Base-by-base conservation (phyloP, 179 eudicot genomes). In the Nepenthes alata region DNA sequence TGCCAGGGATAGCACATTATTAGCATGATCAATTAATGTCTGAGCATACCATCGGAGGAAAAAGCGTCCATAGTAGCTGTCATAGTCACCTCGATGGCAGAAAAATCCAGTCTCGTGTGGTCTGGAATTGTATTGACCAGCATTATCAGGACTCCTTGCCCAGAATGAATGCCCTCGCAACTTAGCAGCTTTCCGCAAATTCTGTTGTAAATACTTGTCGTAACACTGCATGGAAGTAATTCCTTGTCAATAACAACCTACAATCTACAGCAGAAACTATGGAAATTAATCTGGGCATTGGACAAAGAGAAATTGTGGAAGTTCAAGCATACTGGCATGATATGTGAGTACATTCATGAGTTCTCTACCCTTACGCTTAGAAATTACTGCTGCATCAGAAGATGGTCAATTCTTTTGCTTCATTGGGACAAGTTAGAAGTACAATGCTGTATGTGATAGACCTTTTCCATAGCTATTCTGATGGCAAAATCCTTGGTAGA, bases 1-100 rank as follows among this genome's bases (percentile, higher is more conserved):
- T 62, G 89, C 94, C 11, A 79, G 69, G 10, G 85, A 74, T 48
- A 86, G 67, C 53, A 86, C 81, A 65, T 74, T 75, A 62, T 84
- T 81, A 13, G 83, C 83, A 69, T 86, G 94, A 57, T 78, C 77
- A 65, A 84, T 67, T 67, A 81, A 67, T 50, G 68, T 67, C 71
- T 80, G 80, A 49, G 82, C 52, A 67, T 86, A 86, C 94, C 94
- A 86, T 14, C 67, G 75, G 67, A 81, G 76, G 70, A 86, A 86
- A 81, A 83, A 86, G 36, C 83, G 86, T 5, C 94, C 89, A 56
- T 83, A 81, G 72, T 79, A 81, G 69, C 87, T 76, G 66, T 84
- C 86, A 64, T 84, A 86, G 63, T 81, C 89, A 57, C 94, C 94
- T 57, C 67, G 66, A 45, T 84, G 87, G 74, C 86, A 77, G 69